Evolutionary conservation across 2,329 filamentous ascomycete genomes (phyloP).

Genomic region (Graphilbum ipis-grandicollis): DNA sequence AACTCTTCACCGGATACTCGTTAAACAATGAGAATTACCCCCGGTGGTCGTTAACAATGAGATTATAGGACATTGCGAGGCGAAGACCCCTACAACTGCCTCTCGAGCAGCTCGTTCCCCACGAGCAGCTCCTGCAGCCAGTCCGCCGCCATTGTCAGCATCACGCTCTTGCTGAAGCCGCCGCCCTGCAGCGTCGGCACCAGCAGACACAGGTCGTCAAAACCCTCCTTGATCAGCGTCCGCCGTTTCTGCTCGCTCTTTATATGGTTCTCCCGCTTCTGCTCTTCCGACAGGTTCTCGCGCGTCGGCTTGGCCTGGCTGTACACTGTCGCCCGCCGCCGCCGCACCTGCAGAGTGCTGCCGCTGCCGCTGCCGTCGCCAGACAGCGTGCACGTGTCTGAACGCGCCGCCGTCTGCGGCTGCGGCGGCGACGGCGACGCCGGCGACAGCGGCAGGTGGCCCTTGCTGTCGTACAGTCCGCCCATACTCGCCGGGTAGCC

Average conservation of each 20-base stretch:
- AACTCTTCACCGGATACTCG: too few species aligned
- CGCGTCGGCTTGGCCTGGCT: constrained; percentile 26
- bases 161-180: constrained; percentile 68
- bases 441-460: not conserved
- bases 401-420: not conserved
- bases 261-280: constrained; percentile 77
- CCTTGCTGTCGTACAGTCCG: not conserved
- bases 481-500: too few species aligned
- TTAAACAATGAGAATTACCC: too few species aligned
- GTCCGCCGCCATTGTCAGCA: constrained; percentile 57
- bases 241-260: constrained; percentile 74
- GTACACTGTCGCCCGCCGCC: not conserved
- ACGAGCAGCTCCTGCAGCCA: constrained; percentile 58
- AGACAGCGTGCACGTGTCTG: too few species aligned
- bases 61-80: too few species aligned
- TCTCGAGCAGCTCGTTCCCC: constrained; percentile 45
- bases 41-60: too few species aligned
- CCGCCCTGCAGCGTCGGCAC: constrained; percentile 60
- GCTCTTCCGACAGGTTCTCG: constrained; percentile 63
- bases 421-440: not conserved
- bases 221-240: constrained; percentile 66
- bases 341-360: not conserved
- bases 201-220: constrained; percentile 59
- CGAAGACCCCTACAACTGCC: constrained; percentile 28
- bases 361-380: too few species aligned